Conservation (phyloP, 331 rosid species). For the Acacia concinna region DNA sequence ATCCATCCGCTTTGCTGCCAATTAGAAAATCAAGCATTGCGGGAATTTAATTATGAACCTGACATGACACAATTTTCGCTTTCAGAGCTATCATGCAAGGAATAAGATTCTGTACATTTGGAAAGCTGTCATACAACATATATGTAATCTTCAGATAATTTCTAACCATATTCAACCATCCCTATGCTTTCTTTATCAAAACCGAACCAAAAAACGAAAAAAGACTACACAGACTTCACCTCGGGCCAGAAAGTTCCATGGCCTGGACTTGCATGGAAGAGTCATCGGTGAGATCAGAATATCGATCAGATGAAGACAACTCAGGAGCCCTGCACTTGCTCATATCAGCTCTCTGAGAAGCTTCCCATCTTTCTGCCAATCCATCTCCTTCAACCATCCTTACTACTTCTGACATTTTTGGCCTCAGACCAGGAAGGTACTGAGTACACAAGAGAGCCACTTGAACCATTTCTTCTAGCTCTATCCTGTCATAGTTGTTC, state of each 20-base stretch:
- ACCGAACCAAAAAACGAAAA: not conserved
- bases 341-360: slow-evolving; percentile 57
- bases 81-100: not conserved
- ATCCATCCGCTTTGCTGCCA: too few species aligned
- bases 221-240: not conserved
- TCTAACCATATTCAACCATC: not conserved
- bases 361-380: slow-evolving; percentile 72
- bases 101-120: slow-evolving; percentile 22
- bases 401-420: slow-evolving; percentile 73
- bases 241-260: slow-evolving; percentile 44
- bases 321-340: slow-evolving; percentile 52
- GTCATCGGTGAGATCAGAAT: slow-evolving; percentile 71
- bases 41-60: not conserved
- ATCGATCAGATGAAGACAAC: slow-evolving; percentile 59
- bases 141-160: not conserved
- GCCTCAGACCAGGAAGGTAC: slow-evolving; percentile 53
- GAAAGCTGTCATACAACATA: not conserved
- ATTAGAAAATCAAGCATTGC: too few species aligned
- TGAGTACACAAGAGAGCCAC: slow-evolving; percentile 47
- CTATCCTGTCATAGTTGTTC: slow-evolving; percentile 55
- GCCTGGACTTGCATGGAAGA: slow-evolving; percentile 69
- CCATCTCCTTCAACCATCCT: slow-evolving; percentile 83
- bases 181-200: slow-evolving; percentile 6
- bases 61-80: not conserved
- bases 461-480: slow-evolving; percentile 69